Percentiles rank a stretch among this genome's conserved stretches.
Conservation (phyloP, 1,284 basidiomycete genomes). For the Ceratobasidium papillatum region DNA sequence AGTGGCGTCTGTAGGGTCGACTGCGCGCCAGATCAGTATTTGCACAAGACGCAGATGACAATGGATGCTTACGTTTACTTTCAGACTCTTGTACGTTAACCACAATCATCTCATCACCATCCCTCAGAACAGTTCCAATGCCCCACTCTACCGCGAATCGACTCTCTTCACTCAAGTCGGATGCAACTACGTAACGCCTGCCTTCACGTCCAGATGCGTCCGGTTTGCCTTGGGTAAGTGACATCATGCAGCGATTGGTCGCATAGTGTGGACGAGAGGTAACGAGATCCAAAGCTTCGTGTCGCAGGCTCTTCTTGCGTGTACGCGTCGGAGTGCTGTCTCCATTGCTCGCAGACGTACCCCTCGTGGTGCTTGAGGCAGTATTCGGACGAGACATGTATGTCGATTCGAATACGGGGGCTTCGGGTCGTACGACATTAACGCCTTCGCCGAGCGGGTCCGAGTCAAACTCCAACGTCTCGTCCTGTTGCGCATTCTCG, state of each 20-base stretch:
- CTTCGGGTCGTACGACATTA: constrained; percentile 70
- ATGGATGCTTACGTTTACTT: constrained; percentile 69
- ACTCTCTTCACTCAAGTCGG: constrained; percentile 92
- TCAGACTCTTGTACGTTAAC: constrained; percentile 95
- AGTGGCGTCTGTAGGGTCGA: constrained; percentile 77
- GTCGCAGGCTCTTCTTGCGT: constrained; percentile 45
- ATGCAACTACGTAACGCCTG: constrained; percentile 87
- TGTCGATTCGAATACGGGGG: constrained; percentile 45
- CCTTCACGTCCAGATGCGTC: constrained; percentile 31
- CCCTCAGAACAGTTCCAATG: constrained; percentile 93
- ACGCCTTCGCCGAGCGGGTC: constrained; percentile 87
- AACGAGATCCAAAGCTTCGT: constrained; percentile 60
- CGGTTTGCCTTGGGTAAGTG: constrained; percentile 72
- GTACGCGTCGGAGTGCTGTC: background rate
- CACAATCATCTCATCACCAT: constrained; percentile 92
- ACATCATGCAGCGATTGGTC: constrained; percentile 92
- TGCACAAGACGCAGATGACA: background rate
- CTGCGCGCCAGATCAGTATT: constrained; percentile 53
- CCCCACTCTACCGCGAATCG: constrained; percentile 95
- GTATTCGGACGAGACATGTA: constrained; percentile 36
- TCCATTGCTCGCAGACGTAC: background rate
- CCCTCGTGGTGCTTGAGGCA: background rate
- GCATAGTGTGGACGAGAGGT: constrained; percentile 86
- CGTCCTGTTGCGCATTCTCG: constrained; percentile 63
- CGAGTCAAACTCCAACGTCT: constrained; percentile 54